Evolutionary conservation across 2,329 filamentous ascomycete species (phyloP).

Genomic region (Cercospora berteroae): DNA sequence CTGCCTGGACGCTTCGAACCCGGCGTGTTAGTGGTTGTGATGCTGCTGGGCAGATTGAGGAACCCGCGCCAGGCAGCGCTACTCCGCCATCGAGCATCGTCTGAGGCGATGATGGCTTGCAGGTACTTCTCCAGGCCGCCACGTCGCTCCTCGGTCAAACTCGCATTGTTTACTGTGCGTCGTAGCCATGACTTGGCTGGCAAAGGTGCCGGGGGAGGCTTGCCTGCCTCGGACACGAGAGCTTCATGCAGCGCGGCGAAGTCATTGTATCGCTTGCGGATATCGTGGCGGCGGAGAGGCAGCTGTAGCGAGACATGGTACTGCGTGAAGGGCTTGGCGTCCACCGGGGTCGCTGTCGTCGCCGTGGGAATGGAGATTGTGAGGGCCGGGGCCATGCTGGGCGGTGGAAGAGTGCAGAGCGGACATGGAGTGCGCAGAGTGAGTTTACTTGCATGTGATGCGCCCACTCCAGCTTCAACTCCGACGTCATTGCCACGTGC

Average conservation of each 20-base stretch:
- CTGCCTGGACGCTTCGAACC: slow-evolving; percentile 18
- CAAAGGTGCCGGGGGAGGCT: slow-evolving; percentile 64
- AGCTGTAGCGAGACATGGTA: slow-evolving; percentile 78
- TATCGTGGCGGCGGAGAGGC: slow-evolving; percentile 70
- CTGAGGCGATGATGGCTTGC: slow-evolving; percentile 66
- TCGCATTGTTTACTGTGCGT: slow-evolving; percentile 66
- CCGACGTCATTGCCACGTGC: slow-evolving; percentile 1
- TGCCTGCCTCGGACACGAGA: slow-evolving; percentile 60
- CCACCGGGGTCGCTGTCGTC: slow-evolving; percentile 49
- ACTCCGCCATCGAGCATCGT: slow-evolving; percentile 75
- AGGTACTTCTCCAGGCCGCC: slow-evolving; percentile 68
- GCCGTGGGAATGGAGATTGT: slow-evolving; percentile 49
- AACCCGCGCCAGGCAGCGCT: slow-evolving; percentile 71
- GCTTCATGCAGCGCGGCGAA: slow-evolving; percentile 66
- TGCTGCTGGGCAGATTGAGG: slow-evolving; percentile 63
- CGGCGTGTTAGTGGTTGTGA: slow-evolving; percentile 38
- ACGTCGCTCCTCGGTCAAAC: slow-evolving; percentile 70
- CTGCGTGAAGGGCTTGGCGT: slow-evolving; percentile 67
- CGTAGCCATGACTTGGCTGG: slow-evolving; percentile 76
- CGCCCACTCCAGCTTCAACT: background rate
- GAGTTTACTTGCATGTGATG: background rate
- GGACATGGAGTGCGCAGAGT: background rate
- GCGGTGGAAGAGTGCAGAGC: slow-evolving; percentile 1
- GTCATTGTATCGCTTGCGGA: slow-evolving; percentile 81
- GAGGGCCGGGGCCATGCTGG: slow-evolving; percentile 45